phyloP scores from a whole-genome alignment of 2,329 filamentous ascomycete genomes.

The Ciborinia camelliae region DNA sequence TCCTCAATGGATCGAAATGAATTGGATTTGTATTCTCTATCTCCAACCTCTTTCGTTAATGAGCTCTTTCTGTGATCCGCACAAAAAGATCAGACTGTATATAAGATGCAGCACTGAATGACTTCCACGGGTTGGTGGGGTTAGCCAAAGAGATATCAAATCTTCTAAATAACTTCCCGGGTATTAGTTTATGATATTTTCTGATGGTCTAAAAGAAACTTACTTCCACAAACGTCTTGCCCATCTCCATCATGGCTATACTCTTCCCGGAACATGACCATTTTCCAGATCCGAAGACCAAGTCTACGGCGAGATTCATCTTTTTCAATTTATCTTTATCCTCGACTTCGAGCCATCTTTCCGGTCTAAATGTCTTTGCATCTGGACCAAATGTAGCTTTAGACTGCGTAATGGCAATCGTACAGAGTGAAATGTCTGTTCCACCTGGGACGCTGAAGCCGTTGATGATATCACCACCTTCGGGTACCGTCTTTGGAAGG shows the following conservation, averaged over 20 bases:
- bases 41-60: not conserved
- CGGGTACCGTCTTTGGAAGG: constrained; percentile 22
- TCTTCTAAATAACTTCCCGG: not conserved
- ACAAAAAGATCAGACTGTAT: not conserved
- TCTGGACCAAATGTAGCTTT: constrained; percentile 37
- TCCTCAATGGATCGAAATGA: not conserved
- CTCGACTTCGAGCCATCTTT: constrained; percentile 46
- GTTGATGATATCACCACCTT: constrained; percentile 21
- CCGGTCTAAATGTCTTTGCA: constrained; percentile 44
- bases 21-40: not conserved
- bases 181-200: not conserved
- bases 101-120: not conserved
- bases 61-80: not conserved
- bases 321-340: constrained; percentile 20
- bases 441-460: constrained; percentile 19
- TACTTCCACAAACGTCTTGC: constrained; percentile 49
- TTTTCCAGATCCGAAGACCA: constrained; percentile 45
- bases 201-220: not conserved
- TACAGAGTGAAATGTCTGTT: not conserved
- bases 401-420: not conserved
- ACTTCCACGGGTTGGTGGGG: not conserved
- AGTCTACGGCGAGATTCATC: constrained; percentile 42
- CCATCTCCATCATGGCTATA: constrained; percentile 48
- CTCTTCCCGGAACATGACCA: constrained; percentile 46
- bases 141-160: constrained; percentile 2